These are phyloP conservation scores for Martiniozyma abietophila DNA, from an alignment of 805 yeast genomes.

Conservation along the genomic window DNA sequence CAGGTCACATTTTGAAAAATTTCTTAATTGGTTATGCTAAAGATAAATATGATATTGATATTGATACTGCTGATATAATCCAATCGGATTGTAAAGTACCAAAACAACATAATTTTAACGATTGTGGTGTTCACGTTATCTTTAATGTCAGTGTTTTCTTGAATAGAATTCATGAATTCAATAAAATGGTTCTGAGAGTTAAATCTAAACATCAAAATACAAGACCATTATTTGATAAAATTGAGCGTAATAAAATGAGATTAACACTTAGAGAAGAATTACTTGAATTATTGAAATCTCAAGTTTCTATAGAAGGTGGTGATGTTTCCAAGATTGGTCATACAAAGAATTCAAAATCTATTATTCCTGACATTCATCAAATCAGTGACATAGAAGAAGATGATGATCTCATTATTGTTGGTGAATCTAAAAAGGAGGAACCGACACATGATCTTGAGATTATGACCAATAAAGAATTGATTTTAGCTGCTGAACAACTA, in stretches of 20 bases:
- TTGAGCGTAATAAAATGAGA: constrained; percentile 21
- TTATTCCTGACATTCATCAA: background rate
- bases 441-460: constrained; percentile 3
- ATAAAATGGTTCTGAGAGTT: constrained; percentile 14
- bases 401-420: constrained; percentile 11
- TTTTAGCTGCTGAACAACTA: no score
- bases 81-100: constrained; percentile 44
- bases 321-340: constrained; percentile 19
- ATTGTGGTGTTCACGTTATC: constrained; percentile 90
- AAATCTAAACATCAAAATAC: constrained; percentile 8
- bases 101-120: constrained; percentile 78
- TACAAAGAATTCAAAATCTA: constrained; percentile 1
- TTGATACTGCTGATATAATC: constrained; percentile 38
- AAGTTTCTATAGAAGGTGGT: constrained; percentile 19
- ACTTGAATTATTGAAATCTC: constrained; percentile 20
- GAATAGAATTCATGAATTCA: constrained; percentile 36
- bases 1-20: constrained; percentile 42
- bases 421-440: constrained; percentile 6
- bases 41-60: constrained; percentile 44
- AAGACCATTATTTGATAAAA: constrained; percentile 17
- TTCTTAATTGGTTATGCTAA: constrained; percentile 62
- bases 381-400: constrained; percentile 5
- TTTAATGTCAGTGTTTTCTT: constrained; percentile 58
- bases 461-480: background rate
- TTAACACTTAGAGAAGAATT: constrained; percentile 17